These are phyloP conservation scores for Alternaria sp. DNA, from an alignment of 2,329 filamentous ascomycete genomes.

Conservation along the genomic window DNA sequence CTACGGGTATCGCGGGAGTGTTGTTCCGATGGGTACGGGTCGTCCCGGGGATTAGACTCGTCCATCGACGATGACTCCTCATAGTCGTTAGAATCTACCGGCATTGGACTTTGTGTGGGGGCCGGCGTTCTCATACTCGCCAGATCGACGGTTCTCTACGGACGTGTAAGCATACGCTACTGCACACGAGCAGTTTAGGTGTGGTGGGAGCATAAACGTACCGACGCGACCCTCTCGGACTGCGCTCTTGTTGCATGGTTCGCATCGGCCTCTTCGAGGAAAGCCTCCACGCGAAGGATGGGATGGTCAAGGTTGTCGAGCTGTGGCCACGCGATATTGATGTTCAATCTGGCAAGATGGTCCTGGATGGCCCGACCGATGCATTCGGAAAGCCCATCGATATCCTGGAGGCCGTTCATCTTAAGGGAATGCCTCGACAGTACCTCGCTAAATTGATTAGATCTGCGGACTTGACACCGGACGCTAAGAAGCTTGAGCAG, in stretches of 20 bases:
- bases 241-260: constrained; percentile 16
- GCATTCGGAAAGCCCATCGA: constrained; percentile 43
- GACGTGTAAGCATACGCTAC: constrained; percentile 14
- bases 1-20: constrained; percentile 21
- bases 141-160: constrained; percentile 37
- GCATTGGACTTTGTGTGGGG: constrained; percentile 32
- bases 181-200: neutral
- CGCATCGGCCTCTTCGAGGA: constrained; percentile 38
- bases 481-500: constrained; percentile 6
- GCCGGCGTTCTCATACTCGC: constrained; percentile 35
- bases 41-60: constrained; percentile 10
- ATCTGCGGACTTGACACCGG: constrained; percentile 3
- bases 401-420: constrained; percentile 29
- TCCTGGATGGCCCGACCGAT: constrained; percentile 42
- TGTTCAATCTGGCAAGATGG: constrained; percentile 35
- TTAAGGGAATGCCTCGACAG: neutral
- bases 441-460: neutral
- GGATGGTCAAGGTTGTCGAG: constrained; percentile 33
- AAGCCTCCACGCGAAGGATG: constrained; percentile 42
- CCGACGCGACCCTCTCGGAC: constrained; percentile 40
- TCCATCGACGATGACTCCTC: constrained; percentile 15
- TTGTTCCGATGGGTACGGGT: constrained; percentile 3
- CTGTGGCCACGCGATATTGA: constrained; percentile 37
- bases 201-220: constrained; percentile 18
- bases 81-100: constrained; percentile 11